A percentile compares a stretch with the other conserved stretches of the same genome.
phyloP scores from a whole-genome alignment of 163 green algal species.

The Chlamydomonas reinhardtii region DNA sequence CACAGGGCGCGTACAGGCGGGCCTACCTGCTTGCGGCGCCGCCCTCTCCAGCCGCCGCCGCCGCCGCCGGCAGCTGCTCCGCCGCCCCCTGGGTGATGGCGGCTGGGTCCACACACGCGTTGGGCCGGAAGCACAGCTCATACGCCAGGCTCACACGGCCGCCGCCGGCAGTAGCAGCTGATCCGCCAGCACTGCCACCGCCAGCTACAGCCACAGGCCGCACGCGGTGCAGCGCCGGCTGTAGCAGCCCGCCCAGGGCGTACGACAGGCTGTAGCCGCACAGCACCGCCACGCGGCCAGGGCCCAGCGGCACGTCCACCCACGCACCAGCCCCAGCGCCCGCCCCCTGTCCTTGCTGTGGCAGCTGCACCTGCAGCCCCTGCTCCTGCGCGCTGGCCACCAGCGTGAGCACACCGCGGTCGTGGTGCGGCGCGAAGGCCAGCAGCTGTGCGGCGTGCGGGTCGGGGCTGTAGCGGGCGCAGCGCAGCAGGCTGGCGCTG shows the following conservation, averaged over 20 bases:
- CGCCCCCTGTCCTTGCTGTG: not conserved
- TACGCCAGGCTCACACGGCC: not conserved
- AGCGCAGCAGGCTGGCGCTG: not conserved
- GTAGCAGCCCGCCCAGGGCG: not conserved
- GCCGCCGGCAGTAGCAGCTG: too few relatives aligned
- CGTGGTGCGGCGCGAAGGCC: slow-evolving; percentile 2
- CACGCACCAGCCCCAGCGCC: not conserved
- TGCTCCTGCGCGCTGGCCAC: not conserved
- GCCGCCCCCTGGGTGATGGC: not conserved
- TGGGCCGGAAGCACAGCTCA: not conserved
- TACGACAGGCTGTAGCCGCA: slow-evolving; percentile 2
- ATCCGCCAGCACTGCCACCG: not conserved
- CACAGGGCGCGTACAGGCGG: too few relatives aligned
- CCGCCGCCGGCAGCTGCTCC: too few relatives aligned
- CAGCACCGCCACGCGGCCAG: not conserved
- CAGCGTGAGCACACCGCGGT: slow-evolving; percentile 17
- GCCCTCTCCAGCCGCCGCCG: too few relatives aligned
- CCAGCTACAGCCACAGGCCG: not conserved
- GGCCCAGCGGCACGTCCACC: slow-evolving; percentile 12
- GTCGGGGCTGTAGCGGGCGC: not conserved
- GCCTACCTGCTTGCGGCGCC: too few relatives aligned
- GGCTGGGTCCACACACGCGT: not conserved
- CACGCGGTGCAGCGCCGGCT: not conserved
- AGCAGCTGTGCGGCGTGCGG: too few relatives aligned
- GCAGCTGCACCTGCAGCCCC: slow-evolving; percentile 10